These are phyloP conservation scores for Kokia cookei DNA, from an alignment of 441 rosid genomes.

Conservation along the genomic window DNA sequence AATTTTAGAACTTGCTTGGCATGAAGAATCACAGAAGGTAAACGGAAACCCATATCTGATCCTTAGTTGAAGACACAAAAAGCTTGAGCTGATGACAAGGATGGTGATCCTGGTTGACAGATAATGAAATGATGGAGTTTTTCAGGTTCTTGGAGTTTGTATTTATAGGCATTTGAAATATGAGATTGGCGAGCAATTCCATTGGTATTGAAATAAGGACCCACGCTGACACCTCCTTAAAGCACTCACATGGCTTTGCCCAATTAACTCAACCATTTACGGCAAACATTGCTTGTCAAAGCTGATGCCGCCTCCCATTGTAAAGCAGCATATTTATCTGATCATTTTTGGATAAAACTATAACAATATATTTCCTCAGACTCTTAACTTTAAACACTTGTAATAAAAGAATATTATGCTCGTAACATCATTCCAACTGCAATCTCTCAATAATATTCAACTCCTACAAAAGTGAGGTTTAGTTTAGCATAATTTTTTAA, in stretches of 20 bases:
- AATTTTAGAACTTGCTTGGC: constrained; percentile 26
- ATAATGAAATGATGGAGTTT: background rate
- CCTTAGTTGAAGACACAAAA: background rate
- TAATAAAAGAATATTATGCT: too few species aligned
- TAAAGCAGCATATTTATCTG: background rate
- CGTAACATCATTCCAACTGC: background rate
- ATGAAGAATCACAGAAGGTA: constrained; percentile 16
- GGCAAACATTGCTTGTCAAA: background rate
- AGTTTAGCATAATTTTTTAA: too few species aligned
- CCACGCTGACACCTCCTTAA: background rate
- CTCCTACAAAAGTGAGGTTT: too few species aligned
- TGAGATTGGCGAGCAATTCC: background rate
- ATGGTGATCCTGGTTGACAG: background rate
- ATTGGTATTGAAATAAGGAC: background rate
- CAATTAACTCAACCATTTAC: background rate
- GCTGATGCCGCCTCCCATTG: background rate
- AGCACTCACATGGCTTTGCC: background rate
- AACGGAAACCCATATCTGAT: constrained; percentile 26
- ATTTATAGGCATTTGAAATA: background rate
- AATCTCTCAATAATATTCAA: too few species aligned
- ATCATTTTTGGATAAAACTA: background rate
- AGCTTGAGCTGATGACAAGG: background rate
- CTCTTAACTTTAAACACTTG: too few species aligned
- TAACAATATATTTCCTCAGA: background rate
- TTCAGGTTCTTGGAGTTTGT: background rate